Percentiles rank a stretch among this genome's conserved stretches.
Conservation (phyloP, 345 rosid species). For the Citrus maxima region DNA sequence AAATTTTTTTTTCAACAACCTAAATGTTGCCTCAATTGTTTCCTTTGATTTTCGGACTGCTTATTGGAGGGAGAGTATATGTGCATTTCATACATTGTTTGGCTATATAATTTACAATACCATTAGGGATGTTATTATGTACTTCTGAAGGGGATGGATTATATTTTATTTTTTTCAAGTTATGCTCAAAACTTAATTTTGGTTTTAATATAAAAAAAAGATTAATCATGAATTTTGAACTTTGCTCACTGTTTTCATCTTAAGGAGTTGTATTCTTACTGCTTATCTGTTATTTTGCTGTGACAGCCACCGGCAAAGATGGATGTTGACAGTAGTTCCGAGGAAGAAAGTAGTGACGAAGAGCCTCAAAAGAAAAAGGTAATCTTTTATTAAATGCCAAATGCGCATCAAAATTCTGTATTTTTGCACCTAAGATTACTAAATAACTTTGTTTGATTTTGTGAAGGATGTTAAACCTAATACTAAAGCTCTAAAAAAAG, state of each 20-base stretch:
- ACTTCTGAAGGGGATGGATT: too few relatives aligned
- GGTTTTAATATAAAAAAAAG: too few relatives aligned
- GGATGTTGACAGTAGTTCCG: slow-evolving; percentile 22
- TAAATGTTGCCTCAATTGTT: neutral
- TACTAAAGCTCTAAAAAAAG: slow-evolving; percentile 34
- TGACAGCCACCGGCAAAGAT: slow-evolving; percentile 19
- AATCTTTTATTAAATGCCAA: neutral
- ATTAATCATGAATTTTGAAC: too few relatives aligned
- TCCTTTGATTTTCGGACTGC: neutral
- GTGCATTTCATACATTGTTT: too few relatives aligned
- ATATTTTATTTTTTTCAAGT: too few relatives aligned
- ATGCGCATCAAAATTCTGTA: neutral
- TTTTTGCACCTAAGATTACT: neutral
- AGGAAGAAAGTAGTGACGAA: slow-evolving; percentile 49
- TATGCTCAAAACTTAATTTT: too few relatives aligned
- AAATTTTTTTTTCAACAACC: neutral
- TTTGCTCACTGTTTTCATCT: neutral
- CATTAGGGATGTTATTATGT: too few relatives aligned
- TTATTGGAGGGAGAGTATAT: too few relatives aligned
- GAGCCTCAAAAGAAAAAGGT: slow-evolving; percentile 51
- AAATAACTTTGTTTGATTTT: neutral
- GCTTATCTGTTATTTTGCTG: neutral
- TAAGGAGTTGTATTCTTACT: neutral
- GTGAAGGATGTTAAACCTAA: slow-evolving; percentile 14
- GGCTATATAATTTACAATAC: too few relatives aligned